Evolutionary conservation across 2,329 filamentous ascomycete species (phyloP).

Genomic region (Tothia fuscella): DNA sequence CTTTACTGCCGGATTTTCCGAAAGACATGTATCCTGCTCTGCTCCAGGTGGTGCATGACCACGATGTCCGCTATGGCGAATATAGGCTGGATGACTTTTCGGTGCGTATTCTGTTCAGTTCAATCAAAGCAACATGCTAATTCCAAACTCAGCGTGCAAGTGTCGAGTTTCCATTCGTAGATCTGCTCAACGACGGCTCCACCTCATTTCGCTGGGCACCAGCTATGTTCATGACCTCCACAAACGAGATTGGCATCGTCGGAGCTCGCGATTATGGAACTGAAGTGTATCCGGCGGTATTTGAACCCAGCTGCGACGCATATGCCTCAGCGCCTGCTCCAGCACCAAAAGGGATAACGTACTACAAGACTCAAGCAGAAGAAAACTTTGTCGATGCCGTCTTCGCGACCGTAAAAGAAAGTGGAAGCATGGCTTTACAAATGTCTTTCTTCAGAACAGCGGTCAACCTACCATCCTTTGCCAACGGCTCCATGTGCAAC

Average conservation of each 20-base stretch:
- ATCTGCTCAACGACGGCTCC: constrained; percentile 38
- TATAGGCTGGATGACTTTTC: constrained; percentile 37
- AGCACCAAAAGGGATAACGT: constrained; percentile 12
- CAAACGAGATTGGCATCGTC: constrained; percentile 31
- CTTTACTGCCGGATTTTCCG: constrained; percentile 38
- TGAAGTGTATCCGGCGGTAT: constrained; percentile 29
- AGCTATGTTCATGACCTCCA: constrained; percentile 35
- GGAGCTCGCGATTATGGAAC: constrained; percentile 38
- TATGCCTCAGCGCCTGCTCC: constrained; percentile 25
- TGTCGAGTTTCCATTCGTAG: constrained; percentile 45
- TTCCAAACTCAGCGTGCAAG: constrained; percentile 31
- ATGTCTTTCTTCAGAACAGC: constrained; percentile 37
- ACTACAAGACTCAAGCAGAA: neutral
- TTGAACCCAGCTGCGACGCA: constrained; percentile 39
- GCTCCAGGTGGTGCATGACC: constrained; percentile 38
- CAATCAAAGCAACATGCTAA: constrained; percentile 11
- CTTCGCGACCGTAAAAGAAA: neutral
- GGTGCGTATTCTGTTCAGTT: constrained; percentile 23
- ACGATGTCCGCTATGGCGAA: constrained; percentile 36
- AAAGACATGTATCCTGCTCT: constrained; percentile 42
- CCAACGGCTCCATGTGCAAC: constrained; percentile 30
- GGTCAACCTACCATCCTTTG: constrained; percentile 43
- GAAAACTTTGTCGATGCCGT: neutral
- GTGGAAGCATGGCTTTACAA: constrained; percentile 20
- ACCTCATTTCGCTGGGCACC: constrained; percentile 41